Base-by-base conservation (phyloP, 1,284 basidiomycete genomes). In the Fomitopsis palustris region DNA sequence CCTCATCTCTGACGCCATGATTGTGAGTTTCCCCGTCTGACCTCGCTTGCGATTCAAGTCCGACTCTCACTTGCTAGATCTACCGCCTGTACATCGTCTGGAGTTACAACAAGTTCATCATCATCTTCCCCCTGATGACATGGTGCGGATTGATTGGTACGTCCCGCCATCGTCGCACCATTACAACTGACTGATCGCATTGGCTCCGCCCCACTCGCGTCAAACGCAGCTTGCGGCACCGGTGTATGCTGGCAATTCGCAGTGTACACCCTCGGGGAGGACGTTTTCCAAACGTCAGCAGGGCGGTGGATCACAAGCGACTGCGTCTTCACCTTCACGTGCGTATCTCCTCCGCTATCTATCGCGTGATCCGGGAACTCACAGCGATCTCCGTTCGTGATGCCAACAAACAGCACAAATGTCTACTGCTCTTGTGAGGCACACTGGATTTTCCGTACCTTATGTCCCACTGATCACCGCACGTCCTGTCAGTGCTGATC, bases 231-330 rank as follows among this genome's bases (percentile, higher is more conserved):
- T 12, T 57, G 56, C 49, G 56, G 56, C n/a, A 53, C 56, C 7
- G 56, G 56, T 25, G 49, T 57, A 42, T 57, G 56, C 29, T 57
- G 49, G 47, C 56, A 57, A 35, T 57, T 57, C 38, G 47, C 56
- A 10, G 47, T 42, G 38, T 57, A 57, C 38, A 52, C 56, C 6
- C 38, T 57, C n/a, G 56, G 56, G 16, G 47, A 57, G 10, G 49
- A 57, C 19, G 56, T 57, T n/a, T 57, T 57, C 16, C 27, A 57
- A 38, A 52, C 56, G 19, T 52, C 56, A 25, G 56, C 56, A 17
- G 56, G 56, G 38, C 56, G 56, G 17, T 57, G 56, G 56, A 57
- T 57, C 37, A 57, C 56, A 21, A 57, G 56, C 19, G 56, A 57
- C 39, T 57, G 56, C 29, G 56, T 57, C 35, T 57, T 57, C 56